Evolutionary conservation across 169 alveolate species (phyloP).

Genomic region (Blepharisma undulans): DNA sequence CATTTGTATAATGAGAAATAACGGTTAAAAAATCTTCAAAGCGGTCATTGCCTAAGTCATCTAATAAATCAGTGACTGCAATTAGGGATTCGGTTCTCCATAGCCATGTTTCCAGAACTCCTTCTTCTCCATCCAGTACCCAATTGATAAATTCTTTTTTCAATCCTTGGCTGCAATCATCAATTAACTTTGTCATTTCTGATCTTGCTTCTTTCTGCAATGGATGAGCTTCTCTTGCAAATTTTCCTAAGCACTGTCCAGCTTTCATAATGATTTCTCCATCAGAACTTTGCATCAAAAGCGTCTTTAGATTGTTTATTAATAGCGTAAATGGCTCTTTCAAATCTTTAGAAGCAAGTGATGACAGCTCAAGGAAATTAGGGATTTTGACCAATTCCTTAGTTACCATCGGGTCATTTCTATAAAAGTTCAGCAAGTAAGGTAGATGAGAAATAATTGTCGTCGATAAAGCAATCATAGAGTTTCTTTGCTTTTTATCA

Average conservation of each 20-base stretch:
- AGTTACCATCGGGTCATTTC: not conserved
- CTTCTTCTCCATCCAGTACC: slow-evolving; percentile 25
- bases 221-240: slow-evolving; percentile 31
- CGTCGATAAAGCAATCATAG: not conserved
- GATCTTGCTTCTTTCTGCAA: slow-evolving; percentile 31
- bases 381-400: slow-evolving; percentile 25
- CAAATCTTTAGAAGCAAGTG: slow-evolving; percentile 23
- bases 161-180: not conserved
- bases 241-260: slow-evolving; percentile 5
- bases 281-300: not conserved
- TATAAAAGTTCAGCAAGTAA: not conserved
- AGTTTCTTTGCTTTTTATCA: slow-evolving; percentile 5
- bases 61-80: not conserved
- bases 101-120: slow-evolving; percentile 14
- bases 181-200: not conserved
- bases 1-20: not conserved
- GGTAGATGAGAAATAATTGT: slow-evolving; percentile 15
- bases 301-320: not conserved
- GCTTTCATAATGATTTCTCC: slow-evolving; percentile 4
- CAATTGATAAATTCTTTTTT: slow-evolving; percentile 9
- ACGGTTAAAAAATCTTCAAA: not conserved
- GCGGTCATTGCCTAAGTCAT: slow-evolving; percentile 6
- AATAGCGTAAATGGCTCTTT: not conserved
- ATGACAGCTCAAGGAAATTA: not conserved
- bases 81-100: not conserved